Evolutionary conservation across 2,329 filamentous ascomycete species (phyloP).

Genomic region (Cercospora canescens): DNA sequence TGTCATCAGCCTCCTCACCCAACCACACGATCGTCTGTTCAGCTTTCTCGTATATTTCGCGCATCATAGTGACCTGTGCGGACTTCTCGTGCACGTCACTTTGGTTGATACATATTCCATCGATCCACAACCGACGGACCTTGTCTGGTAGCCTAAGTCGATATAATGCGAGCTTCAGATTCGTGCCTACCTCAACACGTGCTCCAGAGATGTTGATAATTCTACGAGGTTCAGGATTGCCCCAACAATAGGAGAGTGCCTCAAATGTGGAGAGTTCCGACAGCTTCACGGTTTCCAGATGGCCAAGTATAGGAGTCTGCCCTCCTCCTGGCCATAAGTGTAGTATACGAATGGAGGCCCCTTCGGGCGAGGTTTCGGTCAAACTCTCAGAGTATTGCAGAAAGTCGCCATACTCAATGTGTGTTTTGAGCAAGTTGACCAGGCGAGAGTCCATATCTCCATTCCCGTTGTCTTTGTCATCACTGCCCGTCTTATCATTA

Average conservation of each 20-base stretch:
- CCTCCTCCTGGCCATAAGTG: neutral
- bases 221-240: neutral
- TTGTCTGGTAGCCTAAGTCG: neutral
- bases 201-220: constrained; percentile 2
- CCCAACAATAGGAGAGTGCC: constrained; percentile 12
- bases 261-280: neutral
- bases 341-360: neutral
- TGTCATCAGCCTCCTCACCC: constrained; percentile 3
- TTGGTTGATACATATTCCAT: constrained; percentile 21
- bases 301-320: neutral
- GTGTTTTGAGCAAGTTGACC: neutral
- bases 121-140: constrained; percentile 7
- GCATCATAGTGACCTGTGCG: constrained; percentile 13
- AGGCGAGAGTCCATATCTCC: neutral
- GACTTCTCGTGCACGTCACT: constrained; percentile 7
- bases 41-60: constrained; percentile 10
- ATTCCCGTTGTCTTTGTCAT: neutral
- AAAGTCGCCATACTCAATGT: neutral
- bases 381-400: neutral
- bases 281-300: constrained; percentile 1
- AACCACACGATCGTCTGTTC: constrained; percentile 8
- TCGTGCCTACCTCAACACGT: constrained; percentile 1
- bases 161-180: constrained; percentile 6
- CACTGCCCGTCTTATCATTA: too few species aligned
- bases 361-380: neutral